Base-by-base conservation (phyloP, 2,329 filamentous ascomycete species). In the Colletotrichum shisoi region DNA sequence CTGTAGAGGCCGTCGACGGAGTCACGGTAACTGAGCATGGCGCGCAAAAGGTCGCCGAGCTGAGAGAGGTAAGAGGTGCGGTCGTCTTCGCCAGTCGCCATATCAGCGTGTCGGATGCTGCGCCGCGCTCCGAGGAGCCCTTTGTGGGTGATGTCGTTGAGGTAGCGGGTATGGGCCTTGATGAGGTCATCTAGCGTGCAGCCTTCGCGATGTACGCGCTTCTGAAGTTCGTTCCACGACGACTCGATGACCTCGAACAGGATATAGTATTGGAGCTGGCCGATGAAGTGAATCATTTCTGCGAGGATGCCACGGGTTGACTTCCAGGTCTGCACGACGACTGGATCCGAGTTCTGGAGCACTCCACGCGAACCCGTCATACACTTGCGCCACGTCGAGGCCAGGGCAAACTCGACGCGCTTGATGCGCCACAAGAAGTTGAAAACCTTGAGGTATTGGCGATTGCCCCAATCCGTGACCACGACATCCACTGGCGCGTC, bases 401-500 rank as follows among this genome's bases (percentile, higher is more conserved):
- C 87, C 1, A 99, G 86, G 0, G 92, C 94, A 74, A 98, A 99
- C 75, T 99, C 95, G 58, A 99, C 95, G 34, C 95, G 90, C 80
- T 99, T 99, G 74, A 99, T 93, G 70, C 95, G 90, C 94, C 95
- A 99, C 3, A 99, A 85, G 75, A 99, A 97, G 79, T 99, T 99
- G 85, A 99, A 99, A 11, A 99, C 93, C 76, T 98, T 98, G 72
- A 99, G 89, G 76, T 99, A 99, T 76, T 99, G 94, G 24, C 94
- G 91, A 71, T 92, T 94, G 52, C 93, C 94, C 87, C 94, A 97
- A 48, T 96, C 93, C 0, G 94, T 98, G 45, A 99, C 93, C 54
- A 99, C 94, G 34, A 99, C 95, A 76, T 99, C 95, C 27, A 97
- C 92, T 0, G 95, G 95, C 2, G 94, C 91, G 76, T 97, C 94